Evolutionary conservation across 192 early-diverging fungal genomes (phyloP).

Genomic region (Coemansia sp.): DNA sequence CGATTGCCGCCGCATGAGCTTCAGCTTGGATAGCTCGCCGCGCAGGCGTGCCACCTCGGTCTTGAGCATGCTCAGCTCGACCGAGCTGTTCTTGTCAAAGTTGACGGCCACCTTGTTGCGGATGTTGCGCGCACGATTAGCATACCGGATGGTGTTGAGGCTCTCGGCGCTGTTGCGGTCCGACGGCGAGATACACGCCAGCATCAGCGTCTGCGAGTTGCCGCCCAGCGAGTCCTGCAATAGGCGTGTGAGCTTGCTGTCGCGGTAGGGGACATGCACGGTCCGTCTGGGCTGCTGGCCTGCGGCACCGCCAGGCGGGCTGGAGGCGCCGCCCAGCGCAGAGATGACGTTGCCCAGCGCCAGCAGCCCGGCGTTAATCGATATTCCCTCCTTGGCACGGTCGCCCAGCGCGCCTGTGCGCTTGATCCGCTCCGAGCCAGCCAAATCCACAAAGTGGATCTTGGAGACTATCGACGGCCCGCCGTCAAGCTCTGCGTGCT

Average conservation of each 20-base stretch:
- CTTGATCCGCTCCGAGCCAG: conserved; percentile 94
- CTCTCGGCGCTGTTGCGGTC: conserved; percentile 87
- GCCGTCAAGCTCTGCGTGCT: conserved; percentile 11
- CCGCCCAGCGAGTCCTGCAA: conserved; percentile 96
- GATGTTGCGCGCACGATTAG: conserved; percentile 95
- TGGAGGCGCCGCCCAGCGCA: conserved; percentile 72
- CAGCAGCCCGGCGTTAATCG: conserved; percentile 93
- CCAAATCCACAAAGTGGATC: conserved; percentile 99
- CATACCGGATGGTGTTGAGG: conserved; percentile 94
- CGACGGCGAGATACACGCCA: conserved; percentile 91
- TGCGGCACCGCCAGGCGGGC: not conserved
- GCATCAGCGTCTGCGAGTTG: conserved; percentile 92
- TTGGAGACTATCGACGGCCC: conserved; percentile 64
- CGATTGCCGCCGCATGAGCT: conserved; percentile 37
- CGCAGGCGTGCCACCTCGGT: conserved; percentile 47
- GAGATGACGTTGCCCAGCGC: conserved; percentile 98
- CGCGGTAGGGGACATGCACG: conserved; percentile 91
- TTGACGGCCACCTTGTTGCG: conserved; percentile 85
- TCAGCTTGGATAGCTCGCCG: conserved; percentile 48
- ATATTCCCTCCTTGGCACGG: conserved; percentile 93
- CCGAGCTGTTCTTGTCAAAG: conserved; percentile 52
- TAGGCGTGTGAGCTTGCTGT: conserved; percentile 94
- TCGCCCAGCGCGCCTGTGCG: conserved; percentile 93
- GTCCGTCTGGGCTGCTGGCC: conserved; percentile 44
- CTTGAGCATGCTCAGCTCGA: conserved; percentile 47